Evolutionary conservation across 2,329 filamentous ascomycete species (phyloP), one percentile per base, ranked within the genome.

Genomic region (Elsinoe fawcettii): DNA sequence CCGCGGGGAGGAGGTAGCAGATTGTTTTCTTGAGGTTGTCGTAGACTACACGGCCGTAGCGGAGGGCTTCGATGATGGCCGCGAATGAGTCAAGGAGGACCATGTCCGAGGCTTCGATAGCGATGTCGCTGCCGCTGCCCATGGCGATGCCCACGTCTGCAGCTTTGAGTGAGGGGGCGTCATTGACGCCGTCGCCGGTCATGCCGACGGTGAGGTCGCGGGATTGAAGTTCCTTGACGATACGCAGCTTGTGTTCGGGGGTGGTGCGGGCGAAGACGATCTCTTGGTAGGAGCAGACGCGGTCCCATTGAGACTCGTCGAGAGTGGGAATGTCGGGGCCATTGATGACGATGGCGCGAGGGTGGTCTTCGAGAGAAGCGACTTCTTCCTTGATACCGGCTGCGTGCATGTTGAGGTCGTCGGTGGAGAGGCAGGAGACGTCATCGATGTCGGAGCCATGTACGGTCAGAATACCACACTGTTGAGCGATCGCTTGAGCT

Each of bases 1-100:
- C 86, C 0, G 87, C 87, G 0, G 86, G 86, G 0, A 90, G 75
- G 2, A 90, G 75, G 65, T 90, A 90, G n/a, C 82, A 80, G 60
- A 88, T 82, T 0, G 81, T 85, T 76, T 91, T 90, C 68, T 88
- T 87, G 53, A 90, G 72, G 64, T 90, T 90, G 68, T 90, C 85
- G 70, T 87, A 90, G n/a, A 90, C 85, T 5, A 88, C 80, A 12
- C 87, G 80, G 0, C 87, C 87, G 59, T 86, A 88, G 61, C 83
- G 77, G 1, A 90, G 81, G 0, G 87, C 87, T 65, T 86, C 80
- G 4, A 90, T 82, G 30, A 91, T 80, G 1, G 84, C 85, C 0
- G 81, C 78, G 65, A 91, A 90, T 0, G 81, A 83, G 55, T 90
- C 87, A 5, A 85, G 70, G 62, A 86, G 66, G 0, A 84, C 79